Percentiles rank a stretch among this genome's conserved stretches.
These are phyloP conservation scores for Hortaea sp. DNA, from an alignment of 2,329 filamentous ascomycete genomes.

Conservation along the genomic window DNA sequence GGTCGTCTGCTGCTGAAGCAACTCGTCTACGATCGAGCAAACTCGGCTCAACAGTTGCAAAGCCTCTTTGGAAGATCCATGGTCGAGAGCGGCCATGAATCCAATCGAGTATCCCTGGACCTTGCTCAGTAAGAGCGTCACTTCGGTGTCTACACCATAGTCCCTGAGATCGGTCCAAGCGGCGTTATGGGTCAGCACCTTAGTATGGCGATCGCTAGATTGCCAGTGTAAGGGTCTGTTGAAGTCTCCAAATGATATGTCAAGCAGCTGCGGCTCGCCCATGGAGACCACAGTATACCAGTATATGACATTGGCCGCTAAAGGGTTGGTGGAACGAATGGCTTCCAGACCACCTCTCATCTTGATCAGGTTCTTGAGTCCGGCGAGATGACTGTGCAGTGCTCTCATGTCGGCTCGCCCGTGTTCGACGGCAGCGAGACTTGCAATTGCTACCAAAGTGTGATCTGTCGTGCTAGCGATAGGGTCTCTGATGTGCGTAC, in stretches of 20 bases:
- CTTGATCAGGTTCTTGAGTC: conserved; percentile 3
- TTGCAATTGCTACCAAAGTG: conserved; percentile 4
- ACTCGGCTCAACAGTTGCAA: neutral
- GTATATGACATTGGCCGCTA: conserved; percentile 5
- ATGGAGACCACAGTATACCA: conserved; percentile 6
- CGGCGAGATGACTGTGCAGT: conserved; percentile 3
- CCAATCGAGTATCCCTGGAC: conserved; percentile 4
- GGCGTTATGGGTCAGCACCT: conserved; percentile 4
- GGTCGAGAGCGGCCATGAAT: conserved; percentile 3
- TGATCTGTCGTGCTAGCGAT: conserved; percentile 1
- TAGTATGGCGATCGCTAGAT: neutral
- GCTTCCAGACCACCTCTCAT: conserved; percentile 4
- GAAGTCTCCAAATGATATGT: conserved; percentile 2
- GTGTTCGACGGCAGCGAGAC: conserved; percentile 4
- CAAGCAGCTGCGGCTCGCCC: conserved; percentile 4
- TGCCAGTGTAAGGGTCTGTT: conserved; percentile 1
- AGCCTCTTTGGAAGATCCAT: conserved; percentile 2
- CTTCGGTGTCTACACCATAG: conserved; percentile 1
- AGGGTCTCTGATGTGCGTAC: conserved; percentile 1
- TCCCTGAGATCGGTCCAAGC: conserved; percentile 3
- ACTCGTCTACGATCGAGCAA: conserved; percentile 3
- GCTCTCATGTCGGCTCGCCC: conserved; percentile 5
- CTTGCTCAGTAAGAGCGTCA: conserved; percentile 4
- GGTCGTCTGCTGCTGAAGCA: conserved; percentile 1
- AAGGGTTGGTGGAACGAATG: conserved; percentile 1